phyloP scores from a whole-genome alignment of 352 stramenopile species.

The Thalassiosira sp. region DNA sequence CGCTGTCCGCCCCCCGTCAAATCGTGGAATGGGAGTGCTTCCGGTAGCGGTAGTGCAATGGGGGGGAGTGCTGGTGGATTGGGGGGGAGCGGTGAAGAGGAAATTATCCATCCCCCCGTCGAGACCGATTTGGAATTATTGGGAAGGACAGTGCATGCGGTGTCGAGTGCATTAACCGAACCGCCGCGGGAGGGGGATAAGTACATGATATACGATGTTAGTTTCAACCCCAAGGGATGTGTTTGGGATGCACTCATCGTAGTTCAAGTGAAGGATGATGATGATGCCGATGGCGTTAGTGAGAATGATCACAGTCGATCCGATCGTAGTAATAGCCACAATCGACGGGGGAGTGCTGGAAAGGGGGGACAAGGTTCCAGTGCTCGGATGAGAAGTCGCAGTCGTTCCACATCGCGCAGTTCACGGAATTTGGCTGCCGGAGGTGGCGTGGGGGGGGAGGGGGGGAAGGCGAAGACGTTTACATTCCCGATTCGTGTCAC shows the following conservation, averaged over 20 bases:
- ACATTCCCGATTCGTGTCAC: constrained; percentile 58
- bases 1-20: constrained; percentile 27
- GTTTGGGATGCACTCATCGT: constrained; percentile 60
- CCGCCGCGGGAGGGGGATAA: constrained; percentile 45
- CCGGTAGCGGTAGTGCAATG: background rate
- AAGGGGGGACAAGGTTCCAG: too few relatives aligned
- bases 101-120: constrained; percentile 3
- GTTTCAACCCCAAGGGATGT: constrained; percentile 61
- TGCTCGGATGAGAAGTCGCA: constrained; percentile 5
- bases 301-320: constrained; percentile 7
- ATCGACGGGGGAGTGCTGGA: background rate
- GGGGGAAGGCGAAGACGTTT: constrained; percentile 24
- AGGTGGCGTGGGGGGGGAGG: background rate
- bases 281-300: constrained; percentile 16
- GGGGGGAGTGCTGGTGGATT: background rate
- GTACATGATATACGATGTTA: constrained; percentile 57
- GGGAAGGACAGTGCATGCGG: constrained; percentile 53
- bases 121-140: constrained; percentile 56
- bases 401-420: too few relatives aligned
- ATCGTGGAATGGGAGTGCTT: constrained; percentile 2
- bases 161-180: constrained; percentile 45
- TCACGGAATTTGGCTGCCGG: too few relatives aligned
- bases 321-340: background rate
- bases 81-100: constrained; percentile 4
- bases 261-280: constrained; percentile 31